Percentiles rank a stretch among this genome's conserved stretches.
These are phyloP conservation scores for Penstemon newberryi DNA, from an alignment of 257 asterid species.

Conservation along the genomic window DNA sequence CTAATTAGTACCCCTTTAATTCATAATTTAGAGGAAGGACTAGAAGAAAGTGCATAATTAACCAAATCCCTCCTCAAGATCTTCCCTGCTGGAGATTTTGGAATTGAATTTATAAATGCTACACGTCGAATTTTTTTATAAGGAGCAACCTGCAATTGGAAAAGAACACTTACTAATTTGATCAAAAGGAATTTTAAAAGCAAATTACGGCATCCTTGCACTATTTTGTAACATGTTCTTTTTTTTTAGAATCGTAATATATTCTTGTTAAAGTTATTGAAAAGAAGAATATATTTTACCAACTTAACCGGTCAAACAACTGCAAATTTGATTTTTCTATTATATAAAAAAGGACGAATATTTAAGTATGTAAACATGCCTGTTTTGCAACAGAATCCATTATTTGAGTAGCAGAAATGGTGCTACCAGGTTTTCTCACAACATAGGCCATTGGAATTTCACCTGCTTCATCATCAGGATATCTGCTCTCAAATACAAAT, in stretches of 20 bases:
- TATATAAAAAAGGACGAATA: too few species aligned
- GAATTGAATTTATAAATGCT: conserved; percentile 64
- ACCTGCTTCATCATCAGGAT: conserved; percentile 95
- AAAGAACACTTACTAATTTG: not conserved
- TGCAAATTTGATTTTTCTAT: not conserved
- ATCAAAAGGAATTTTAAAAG: not conserved
- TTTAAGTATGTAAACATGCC: conserved; percentile 39
- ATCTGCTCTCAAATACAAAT: conserved; percentile 42
- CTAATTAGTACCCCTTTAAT: too few species aligned
- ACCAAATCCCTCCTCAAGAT: conserved; percentile 74
- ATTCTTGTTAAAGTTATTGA: not conserved
- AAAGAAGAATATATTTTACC: not conserved
- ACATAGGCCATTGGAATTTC: conserved; percentile 93
- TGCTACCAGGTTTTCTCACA: conserved; percentile 75
- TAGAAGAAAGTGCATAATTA: conserved; percentile 40
- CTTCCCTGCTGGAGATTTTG: conserved; percentile 86
- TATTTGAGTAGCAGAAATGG: conserved; percentile 59
- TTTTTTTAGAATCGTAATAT: too few species aligned
- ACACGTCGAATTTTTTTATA: conserved; percentile 77
- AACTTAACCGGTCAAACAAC: not conserved
- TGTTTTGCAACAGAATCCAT: conserved; percentile 68
- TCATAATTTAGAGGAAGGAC: conserved; percentile 51
- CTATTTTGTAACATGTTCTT: too few species aligned
- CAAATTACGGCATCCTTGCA: too few species aligned
- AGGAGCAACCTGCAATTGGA: conserved; percentile 66